Percentiles rank a stretch among this genome's conserved stretches.
Conservation (phyloP, 768 basidiomycete genomes). For the Kwoniella heveanensis region DNA sequence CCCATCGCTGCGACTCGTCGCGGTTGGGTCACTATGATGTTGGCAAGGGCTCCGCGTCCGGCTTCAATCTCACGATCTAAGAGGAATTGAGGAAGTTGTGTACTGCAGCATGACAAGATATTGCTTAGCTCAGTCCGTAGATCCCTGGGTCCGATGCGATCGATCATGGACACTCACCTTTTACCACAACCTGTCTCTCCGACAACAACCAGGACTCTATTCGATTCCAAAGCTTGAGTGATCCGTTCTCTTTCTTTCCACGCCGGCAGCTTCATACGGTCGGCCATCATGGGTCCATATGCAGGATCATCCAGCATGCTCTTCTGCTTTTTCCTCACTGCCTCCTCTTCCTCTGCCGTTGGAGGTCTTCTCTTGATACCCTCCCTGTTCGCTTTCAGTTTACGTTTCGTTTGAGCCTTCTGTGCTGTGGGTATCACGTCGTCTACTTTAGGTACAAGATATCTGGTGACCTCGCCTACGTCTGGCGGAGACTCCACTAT, state of each 20-base stretch:
- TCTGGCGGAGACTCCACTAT: slow-evolving; percentile 70
- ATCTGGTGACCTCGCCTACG: slow-evolving; percentile 67
- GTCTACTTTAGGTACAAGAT: slow-evolving; percentile 59
- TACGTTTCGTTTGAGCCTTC: slow-evolving; percentile 11
- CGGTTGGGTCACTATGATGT: slow-evolving; percentile 86
- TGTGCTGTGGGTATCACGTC: slow-evolving; percentile 17
- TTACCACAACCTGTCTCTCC: slow-evolving; percentile 64
- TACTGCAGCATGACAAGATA: no score
- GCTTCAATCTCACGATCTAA: slow-evolving; percentile 75
- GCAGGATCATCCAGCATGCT: slow-evolving; percentile 58
- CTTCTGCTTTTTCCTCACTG: slow-evolving; percentile 60
- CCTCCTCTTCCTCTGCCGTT: slow-evolving; percentile 45
- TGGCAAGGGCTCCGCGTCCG: slow-evolving; percentile 66
- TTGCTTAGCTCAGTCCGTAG: no score
- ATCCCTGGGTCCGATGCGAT: no score
- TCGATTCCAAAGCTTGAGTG: slow-evolving; percentile 62
- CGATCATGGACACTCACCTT: neutral
- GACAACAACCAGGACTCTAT: slow-evolving; percentile 76
- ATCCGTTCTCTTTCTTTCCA: slow-evolving; percentile 70
- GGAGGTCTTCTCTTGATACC: slow-evolving; percentile 32
- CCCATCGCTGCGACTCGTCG: slow-evolving; percentile 85
- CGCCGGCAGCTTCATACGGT: slow-evolving; percentile 71
- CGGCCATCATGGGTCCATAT: slow-evolving; percentile 65
- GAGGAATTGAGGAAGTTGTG: slow-evolving; percentile 81
- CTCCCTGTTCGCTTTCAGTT: slow-evolving; percentile 28